These are phyloP conservation scores for Clitopilus hobsonii DNA, from an alignment of 768 basidiomycete genomes.

Conservation along the genomic window DNA sequence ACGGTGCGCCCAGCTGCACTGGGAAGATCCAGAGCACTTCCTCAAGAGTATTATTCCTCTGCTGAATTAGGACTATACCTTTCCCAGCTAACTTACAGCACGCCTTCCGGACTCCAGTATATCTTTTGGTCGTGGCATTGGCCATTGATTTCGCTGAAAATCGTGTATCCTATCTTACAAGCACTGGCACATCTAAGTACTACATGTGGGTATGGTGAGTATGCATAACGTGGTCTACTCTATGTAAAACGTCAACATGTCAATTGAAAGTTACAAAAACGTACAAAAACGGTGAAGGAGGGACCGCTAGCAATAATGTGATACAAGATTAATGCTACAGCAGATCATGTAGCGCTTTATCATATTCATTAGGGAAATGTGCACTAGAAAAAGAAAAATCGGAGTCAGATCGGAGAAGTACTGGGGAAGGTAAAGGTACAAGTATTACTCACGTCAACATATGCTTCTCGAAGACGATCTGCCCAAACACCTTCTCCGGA, in stretches of 20 bases:
- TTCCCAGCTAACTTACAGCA: no score
- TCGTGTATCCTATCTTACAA: neutral
- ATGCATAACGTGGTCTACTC: neutral
- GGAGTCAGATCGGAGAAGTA: slow-evolving; percentile 7
- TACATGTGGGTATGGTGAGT: neutral
- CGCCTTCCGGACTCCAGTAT: no score
- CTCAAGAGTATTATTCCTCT: neutral
- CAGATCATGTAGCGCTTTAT: slow-evolving; percentile 67
- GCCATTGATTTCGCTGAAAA: neutral
- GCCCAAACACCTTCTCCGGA: slow-evolving; percentile 71
- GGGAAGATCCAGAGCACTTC: neutral
- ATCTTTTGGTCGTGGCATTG: no score
- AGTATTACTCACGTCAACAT: slow-evolving; percentile 76
- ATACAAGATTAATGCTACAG: slow-evolving; percentile 25
- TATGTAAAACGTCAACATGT: no score
- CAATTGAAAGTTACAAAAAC: neutral
- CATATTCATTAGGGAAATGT: slow-evolving; percentile 80
- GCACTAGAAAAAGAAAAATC: slow-evolving; percentile 34
- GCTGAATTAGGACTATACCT: no score
- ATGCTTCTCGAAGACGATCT: slow-evolving; percentile 76
- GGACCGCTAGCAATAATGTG: no score
- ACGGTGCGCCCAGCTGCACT: neutral
- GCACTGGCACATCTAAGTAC: neutral
- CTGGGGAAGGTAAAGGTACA: slow-evolving; percentile 1
- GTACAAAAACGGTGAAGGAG: no score